Base-by-base conservation (phyloP, 208 protist genomes). In the Angomonas ambiguus region DNA sequence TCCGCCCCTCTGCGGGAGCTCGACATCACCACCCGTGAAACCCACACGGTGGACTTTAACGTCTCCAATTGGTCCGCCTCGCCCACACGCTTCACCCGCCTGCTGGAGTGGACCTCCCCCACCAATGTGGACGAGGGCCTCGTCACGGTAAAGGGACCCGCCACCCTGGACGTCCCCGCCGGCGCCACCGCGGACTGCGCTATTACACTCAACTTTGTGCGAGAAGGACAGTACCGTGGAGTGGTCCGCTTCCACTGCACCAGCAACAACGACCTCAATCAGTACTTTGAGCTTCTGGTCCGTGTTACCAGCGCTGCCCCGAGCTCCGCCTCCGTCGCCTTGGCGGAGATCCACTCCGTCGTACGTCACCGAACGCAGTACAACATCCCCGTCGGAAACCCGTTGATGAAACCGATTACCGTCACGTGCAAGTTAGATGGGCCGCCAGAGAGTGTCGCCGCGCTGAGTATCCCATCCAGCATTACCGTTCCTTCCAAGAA, bases 161-260 rank as follows among this genome's bases (percentile, higher is more conserved):
- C 81, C 58, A 83, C 74, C 31, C 58, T 98, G 11, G 97, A 98
- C 71, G 86, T 99, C 13, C 89, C 91, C 0, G 67, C 92, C 4
- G 62, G 79, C 22, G 60, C 72, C 8, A 74, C 63, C 31, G 74
- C 79, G 33, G 85, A 97, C 24, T 96, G 87, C 65, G 25, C 64
- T 30, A 65, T 98, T 13, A 77, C n/a, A 11, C 78, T 98, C 65
- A 77, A 72, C 32, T 79, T 83, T 25, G 79, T 94, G 65, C 79
- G 84, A 25, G 96, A 98, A 24, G 92, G 95, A 2, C 56, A 63
- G 42, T 91, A 85, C 45, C 72, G 64, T 30, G 95, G 87, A 5
- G 78, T 77, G 5, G 72, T 93, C 10, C 67, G 66, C 48, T 93
- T 90, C 62, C 41, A 65, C 28, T 91, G 82, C 22, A 18, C 64